phyloP scores from a whole-genome alignment of 208 protist species.

The Blastocrithidia nonstop region DNA sequence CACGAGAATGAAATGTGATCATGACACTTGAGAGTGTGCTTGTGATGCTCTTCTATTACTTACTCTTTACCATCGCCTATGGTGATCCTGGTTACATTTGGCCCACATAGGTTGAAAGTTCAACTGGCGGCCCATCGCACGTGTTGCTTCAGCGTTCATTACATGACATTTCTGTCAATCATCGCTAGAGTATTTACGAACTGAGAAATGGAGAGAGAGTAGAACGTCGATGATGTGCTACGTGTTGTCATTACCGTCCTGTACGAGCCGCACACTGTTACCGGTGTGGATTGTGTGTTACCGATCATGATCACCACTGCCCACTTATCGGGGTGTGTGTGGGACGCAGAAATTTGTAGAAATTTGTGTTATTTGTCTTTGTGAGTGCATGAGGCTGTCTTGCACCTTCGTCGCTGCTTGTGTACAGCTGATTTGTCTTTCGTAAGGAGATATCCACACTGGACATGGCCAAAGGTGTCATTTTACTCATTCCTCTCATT shows the following conservation, averaged over 20 bases:
- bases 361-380: slow-evolving; percentile 47
- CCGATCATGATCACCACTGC: slow-evolving; percentile 85
- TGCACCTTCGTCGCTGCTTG: slow-evolving; percentile 13
- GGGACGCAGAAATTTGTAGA: slow-evolving; percentile 38
- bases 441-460: slow-evolving; percentile 6
- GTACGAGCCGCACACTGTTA: slow-evolving; percentile 82
- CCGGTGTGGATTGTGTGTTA: slow-evolving; percentile 70
- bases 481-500: slow-evolving; percentile 9
- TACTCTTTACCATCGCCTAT: slow-evolving; percentile 38
- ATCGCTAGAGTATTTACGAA: slow-evolving; percentile 58
- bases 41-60: slow-evolving; percentile 20
- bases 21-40: slow-evolving; percentile 14
- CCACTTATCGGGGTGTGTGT: slow-evolving; percentile 71
- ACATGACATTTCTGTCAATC: slow-evolving; percentile 46
- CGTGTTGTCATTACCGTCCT: slow-evolving; percentile 74
- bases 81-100: slow-evolving; percentile 65
- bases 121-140: background rate
- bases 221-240: slow-evolving; percentile 85
- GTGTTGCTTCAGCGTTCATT: slow-evolving; percentile 21
- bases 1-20: slow-evolving; percentile 16
- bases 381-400: slow-evolving; percentile 9
- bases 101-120: slow-evolving; percentile 40
- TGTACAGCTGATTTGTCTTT: slow-evolving; percentile 12
- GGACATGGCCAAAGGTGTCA: slow-evolving; percentile 4
- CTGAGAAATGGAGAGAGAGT: slow-evolving; percentile 44